phyloP scores from a whole-genome alignment of 208 protist genomes.

The Wallacemonas sp. region DNA sequence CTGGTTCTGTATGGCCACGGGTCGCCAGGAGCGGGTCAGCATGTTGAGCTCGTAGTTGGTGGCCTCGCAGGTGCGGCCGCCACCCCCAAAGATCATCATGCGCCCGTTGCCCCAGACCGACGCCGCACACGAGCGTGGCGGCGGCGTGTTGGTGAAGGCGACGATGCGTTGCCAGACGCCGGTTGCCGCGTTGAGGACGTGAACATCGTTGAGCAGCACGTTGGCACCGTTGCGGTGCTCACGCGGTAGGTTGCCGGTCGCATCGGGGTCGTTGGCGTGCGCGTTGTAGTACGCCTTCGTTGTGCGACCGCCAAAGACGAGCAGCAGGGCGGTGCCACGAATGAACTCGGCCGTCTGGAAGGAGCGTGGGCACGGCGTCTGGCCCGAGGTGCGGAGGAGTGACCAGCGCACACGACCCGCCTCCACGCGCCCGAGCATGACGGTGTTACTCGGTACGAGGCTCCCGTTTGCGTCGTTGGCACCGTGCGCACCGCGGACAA shows the following conservation, averaged over 20 bases:
- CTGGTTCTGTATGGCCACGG: constrained; percentile 25
- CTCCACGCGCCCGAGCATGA: constrained; percentile 18
- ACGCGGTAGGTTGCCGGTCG: background rate
- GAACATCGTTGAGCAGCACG: constrained; percentile 45
- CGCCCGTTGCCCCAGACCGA: constrained; percentile 42
- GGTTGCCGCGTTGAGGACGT: constrained; percentile 44
- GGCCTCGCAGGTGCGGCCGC: constrained; percentile 28
- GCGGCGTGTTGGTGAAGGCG: constrained; percentile 25
- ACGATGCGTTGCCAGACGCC: constrained; percentile 41
- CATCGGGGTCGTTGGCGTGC: background rate
- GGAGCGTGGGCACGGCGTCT: constrained; percentile 37
- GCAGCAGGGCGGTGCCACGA: constrained; percentile 38
- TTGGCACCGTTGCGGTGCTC: constrained; percentile 11
- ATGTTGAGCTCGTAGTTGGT: constrained; percentile 42
- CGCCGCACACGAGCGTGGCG: constrained; percentile 41
- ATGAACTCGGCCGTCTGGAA: constrained; percentile 49
- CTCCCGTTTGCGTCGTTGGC: constrained; percentile 21
- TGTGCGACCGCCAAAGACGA: constrained; percentile 60
- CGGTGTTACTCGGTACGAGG: constrained; percentile 28
- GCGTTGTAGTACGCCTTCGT: constrained; percentile 4
- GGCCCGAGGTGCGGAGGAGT: constrained; percentile 37
- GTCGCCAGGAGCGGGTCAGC: constrained; percentile 26
- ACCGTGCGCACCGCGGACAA: constrained; percentile 31
- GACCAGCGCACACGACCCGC: constrained; percentile 26
- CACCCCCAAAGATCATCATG: constrained; percentile 46